Base-by-base conservation (phyloP, 176 grass and related monocot genomes). In the Carex cristatella region DNA sequence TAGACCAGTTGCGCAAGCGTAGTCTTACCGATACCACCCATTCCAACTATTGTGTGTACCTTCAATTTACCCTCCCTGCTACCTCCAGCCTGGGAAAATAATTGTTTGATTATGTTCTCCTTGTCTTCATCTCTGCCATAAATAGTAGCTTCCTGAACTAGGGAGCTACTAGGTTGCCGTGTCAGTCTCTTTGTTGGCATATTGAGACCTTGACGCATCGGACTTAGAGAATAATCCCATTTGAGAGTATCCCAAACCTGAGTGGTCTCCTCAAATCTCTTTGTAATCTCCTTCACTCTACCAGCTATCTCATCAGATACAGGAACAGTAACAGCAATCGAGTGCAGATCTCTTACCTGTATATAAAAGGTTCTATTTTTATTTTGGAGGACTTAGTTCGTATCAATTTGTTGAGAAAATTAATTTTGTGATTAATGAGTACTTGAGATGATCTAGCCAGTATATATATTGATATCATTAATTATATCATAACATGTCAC, bases 1-100 rank as follows among this genome's bases (percentile, higher is more conserved):
- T 85, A 85, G 4, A 74, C 48, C 42, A 72, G 28, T 51, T 75
- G 65, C 0, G 49, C 83, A 75, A 85, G 67, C 10, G 83, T 75
- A n/a, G 83, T 85, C 48, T 85, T 85, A 31, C 82, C 82, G 40
- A 84, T 68, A 49, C 66, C 82, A 2, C 79, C 79, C 79, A 81
- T 81, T 8, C 80, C 80, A 1, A 82, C 35, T 31, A 82, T 42
- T 15, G 80, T 5, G 23, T 65, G 80, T 54, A 82, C 61, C n/a
- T 23, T 65, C 80, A 82, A 42, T 67, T 14, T 28, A 51, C 38
- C 38, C 0, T 18, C 40, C 9, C 19, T 82, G 40, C 12, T 82
- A 6, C 14, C 10, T 31, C 56, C 44, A 82, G 31, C n/a, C 2
- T 67, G 19, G 15, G n/a, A 54, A 51, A 82, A 23, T 13, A 82